Base-by-base conservation (phyloP, 1,284 basidiomycete species). In the Jaminaea rosea region DNA sequence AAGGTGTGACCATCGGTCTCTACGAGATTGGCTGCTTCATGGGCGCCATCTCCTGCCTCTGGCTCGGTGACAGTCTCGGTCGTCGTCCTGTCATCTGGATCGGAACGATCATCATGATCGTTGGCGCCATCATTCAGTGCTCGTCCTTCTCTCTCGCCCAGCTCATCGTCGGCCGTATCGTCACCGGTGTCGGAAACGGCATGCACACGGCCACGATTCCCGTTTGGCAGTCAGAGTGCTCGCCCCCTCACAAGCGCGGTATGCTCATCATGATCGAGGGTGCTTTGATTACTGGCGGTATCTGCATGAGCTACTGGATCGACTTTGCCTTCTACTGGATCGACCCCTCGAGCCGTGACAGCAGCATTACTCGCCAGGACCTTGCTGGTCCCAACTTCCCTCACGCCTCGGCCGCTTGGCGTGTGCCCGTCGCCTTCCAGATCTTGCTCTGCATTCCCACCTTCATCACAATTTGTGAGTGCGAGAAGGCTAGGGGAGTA, bases 131-230 rank as follows among this genome's bases (percentile, higher is more conserved):
- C 26, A 56, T 68, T 13, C 34, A 50, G 21, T 50, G 49, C 34
- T 24, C 49, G 27, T 57, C 63, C 24, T 62, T 58, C 56, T 57
- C 48, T 21, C 46, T 69, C 11, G 63, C 57, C 8, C 51, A 60
- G 56, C 59, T 72, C 11, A 67, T 68, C 49, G 64, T 65, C 31
- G 69, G 62, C 41, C 68, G 69, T 44, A 60, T 72, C 41, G 55
- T 72, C 26, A 57, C 63, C 23, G 69, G 69, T 15, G 63, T 72
- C 21, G 69, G 69, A 6, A 72, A 72, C 53, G 69, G 69, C 7
- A 70, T 71, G 60, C 66, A 72, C 52, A 72, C 69, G 1, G 65
- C 69, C 2, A 71, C 69, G n/a, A 72, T 72, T 26, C 69, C 69
- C 3, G 63, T 67, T 23, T 72, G 69, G 69, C 69, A 72, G 49